A percentile compares a stretch with the other conserved stretches of the same genome.
These are phyloP conservation scores for Maudiozyma serrabonitensis DNA, from an alignment of 805 yeast genomes.

Conservation along the genomic window DNA sequence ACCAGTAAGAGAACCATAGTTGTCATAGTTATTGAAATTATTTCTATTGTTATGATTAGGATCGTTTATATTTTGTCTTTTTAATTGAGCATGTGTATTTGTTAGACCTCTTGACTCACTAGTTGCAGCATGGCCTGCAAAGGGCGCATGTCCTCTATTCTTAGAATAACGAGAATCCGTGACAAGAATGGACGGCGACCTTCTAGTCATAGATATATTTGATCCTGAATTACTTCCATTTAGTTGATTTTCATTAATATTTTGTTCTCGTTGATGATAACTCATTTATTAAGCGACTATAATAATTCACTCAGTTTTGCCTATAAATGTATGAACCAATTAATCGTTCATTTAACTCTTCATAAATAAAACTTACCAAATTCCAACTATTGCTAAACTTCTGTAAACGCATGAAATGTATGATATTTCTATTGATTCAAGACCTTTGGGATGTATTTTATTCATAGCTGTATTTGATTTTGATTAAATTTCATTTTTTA, in stretches of 20 bases:
- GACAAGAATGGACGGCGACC: constrained; percentile 89
- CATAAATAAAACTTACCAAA: too few relatives aligned
- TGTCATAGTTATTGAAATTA: not conserved
- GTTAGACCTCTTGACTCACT: not conserved
- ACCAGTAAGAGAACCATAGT: not conserved
- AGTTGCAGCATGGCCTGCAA: constrained; percentile 51
- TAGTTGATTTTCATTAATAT: not conserved
- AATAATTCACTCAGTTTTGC: too few relatives aligned
- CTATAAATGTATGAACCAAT: too few relatives aligned
- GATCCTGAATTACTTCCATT: not conserved
- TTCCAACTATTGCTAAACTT: too few relatives aligned
- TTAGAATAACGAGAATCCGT: constrained; percentile 71
- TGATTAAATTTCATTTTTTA: too few relatives aligned
- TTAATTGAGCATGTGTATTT: not conserved
- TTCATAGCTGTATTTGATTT: not conserved
- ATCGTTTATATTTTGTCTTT: not conserved
- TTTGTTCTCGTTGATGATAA: not conserved
- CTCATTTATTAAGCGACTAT: not conserved
- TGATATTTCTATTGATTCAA: too few relatives aligned
- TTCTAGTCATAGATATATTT: constrained; percentile 37
- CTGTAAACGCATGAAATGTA: too few relatives aligned
- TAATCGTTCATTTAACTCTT: too few relatives aligned
- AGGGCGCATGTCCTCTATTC: constrained; percentile 54
- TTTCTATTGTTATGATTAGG: not conserved
- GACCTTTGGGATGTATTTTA: too few relatives aligned